Base-by-base conservation (phyloP, 177 flowering plant species). In the Tripterygium wilfordii region DNA sequence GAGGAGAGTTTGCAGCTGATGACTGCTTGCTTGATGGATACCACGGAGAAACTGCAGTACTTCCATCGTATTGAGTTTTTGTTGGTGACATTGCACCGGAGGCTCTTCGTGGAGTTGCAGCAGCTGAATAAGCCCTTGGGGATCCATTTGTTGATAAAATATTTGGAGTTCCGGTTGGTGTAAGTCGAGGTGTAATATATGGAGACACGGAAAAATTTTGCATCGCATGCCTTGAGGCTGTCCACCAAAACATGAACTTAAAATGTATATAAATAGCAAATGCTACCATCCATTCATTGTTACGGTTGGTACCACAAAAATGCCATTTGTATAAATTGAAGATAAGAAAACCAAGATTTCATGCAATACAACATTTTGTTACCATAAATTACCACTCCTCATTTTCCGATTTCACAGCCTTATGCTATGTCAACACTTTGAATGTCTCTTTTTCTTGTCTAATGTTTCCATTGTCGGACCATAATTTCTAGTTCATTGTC, bases 1-100 rank as follows among this genome's bases (percentile, higher is more conserved):
- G 96, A 47, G 99, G 99, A 60, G 99, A 92, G 67, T 62, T 89
- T 45, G 97, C 82, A 10, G 96, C 94, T 36, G 99, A 89, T 42
- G 97, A 86, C 69, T 79, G 91, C 67, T 83, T 95, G 63, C 99
- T 89, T 51, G 95, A 66, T 36, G 97, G 72, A 45, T 70, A 92
- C 94, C 89, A 86, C 45, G 95, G 72, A 37, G 88, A 66, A 13
- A 77, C 25, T 12, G 69, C 43, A 29, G 53, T 28, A 14, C 73
- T 70, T 25, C 79, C 77, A 9, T 83, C 96, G 66, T 67, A 71
- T 6, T 60, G 71, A 10, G 51, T 13, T 50, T 74, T 78, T 32
- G 73, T 72, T 3, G 99, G 96, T 26, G 97, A 79, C 38, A 76
- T 62, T 26, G 70, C 18, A 53, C 88, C 85, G 22, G 99, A 78